Evolutionary conservation across 2,329 filamentous ascomycete genomes (phyloP).

Genomic region (Phyllosticta paracitricarpa): DNA sequence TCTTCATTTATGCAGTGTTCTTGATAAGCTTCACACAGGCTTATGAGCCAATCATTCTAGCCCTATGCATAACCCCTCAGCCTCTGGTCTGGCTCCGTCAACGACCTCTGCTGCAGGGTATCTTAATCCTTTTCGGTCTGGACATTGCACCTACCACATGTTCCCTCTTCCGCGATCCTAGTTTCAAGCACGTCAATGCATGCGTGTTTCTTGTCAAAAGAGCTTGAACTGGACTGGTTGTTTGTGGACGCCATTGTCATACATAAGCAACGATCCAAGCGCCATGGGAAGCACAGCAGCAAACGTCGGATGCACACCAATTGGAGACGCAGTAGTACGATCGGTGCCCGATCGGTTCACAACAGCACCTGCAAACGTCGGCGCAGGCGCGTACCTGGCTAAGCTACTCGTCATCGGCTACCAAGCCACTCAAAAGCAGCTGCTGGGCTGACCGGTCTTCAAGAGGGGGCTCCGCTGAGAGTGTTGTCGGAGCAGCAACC

Average conservation of each 20-base stretch:
- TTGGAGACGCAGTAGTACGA: conserved; percentile 3
- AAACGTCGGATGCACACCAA: not conserved
- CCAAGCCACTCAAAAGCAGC: not conserved
- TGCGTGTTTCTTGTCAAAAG: not conserved
- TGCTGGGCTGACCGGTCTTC: not conserved
- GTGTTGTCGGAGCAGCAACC: conserved; percentile 1
- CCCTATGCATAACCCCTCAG: not conserved
- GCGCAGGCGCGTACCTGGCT: conserved; percentile 7
- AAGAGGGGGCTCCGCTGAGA: conserved; percentile 1
- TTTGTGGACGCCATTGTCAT: not conserved
- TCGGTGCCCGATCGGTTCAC: conserved; percentile 4
- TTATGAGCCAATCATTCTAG: not conserved
- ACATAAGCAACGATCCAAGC: not conserved
- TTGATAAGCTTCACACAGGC: not conserved
- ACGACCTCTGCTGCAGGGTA: not conserved
- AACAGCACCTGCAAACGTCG: conserved; percentile 1
- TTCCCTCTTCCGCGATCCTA: not conserved
- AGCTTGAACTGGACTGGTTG: not conserved
- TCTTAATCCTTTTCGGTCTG: not conserved
- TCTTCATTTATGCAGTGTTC: not conserved
- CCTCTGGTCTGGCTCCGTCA: not conserved
- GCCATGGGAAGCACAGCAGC: not conserved
- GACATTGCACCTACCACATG: not conserved
- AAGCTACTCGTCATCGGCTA: conserved; percentile 1
- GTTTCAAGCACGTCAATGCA: not conserved